Conservation (phyloP, 805 yeast species). For the Scheffersomyces spartinae region DNA sequence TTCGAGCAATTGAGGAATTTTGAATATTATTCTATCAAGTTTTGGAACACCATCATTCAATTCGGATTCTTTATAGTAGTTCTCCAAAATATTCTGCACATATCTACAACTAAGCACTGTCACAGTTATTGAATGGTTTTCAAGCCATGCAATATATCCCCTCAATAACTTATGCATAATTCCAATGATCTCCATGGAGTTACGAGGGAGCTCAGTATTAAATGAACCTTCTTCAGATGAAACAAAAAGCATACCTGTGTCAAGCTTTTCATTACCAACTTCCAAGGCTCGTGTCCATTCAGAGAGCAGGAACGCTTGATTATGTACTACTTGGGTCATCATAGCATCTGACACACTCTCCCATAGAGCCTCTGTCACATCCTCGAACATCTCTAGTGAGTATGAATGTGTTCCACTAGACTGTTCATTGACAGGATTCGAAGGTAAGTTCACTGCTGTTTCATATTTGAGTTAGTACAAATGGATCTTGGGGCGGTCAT, state of each 20-base stretch:
- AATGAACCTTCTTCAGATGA: conserved; percentile 33
- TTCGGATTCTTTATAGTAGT: conserved; percentile 18
- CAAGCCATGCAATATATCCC: conserved; percentile 60
- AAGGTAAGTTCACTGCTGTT: no score
- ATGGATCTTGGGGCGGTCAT: no score
- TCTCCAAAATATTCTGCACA: conserved; percentile 45
- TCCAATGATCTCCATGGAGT: conserved; percentile 32
- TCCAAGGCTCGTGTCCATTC: conserved; percentile 89
- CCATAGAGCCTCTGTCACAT: no score
- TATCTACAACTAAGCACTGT: conserved; percentile 68
- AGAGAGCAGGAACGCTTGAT: conserved; percentile 61
- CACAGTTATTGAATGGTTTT: conserved; percentile 63
- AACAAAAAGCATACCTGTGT: conserved; percentile 57
- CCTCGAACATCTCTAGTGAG: no score
- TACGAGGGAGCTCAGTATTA: conserved; percentile 27
- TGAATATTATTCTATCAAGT: no score
- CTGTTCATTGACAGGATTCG: no score
- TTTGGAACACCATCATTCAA: no score
- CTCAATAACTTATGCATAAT: conserved; percentile 44
- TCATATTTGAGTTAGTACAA: no score
- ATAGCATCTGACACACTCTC: no score
- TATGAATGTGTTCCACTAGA: no score
- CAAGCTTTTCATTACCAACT: conserved; percentile 58
- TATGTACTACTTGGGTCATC: no score
- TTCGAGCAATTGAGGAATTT: no score